Conservation (phyloP, 2,329 filamentous ascomycete genomes). For the Paraphaeosphaeria sporulosa region DNA sequence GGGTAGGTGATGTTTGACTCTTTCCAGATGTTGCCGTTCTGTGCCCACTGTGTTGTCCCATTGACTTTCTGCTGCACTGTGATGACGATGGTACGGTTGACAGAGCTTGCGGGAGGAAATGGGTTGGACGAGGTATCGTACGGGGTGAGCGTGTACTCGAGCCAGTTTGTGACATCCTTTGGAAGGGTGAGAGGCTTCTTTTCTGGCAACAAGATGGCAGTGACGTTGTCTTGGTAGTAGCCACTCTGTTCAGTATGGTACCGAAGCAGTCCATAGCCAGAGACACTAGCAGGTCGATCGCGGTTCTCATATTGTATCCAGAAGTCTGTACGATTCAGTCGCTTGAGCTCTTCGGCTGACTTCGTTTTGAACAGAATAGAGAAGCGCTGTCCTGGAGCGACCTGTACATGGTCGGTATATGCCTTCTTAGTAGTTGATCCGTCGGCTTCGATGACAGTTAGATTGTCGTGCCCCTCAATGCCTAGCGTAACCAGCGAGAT, state of each 20-base stretch:
- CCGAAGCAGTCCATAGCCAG: constrained; percentile 59
- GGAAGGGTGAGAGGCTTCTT: constrained; percentile 39
- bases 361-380: constrained; percentile 65
- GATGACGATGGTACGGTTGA: constrained; percentile 45
- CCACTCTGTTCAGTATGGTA: constrained; percentile 42
- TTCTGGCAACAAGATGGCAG: constrained; percentile 18
- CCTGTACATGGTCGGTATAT: constrained; percentile 59
- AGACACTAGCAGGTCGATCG: constrained; percentile 56
- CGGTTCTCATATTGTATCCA: constrained; percentile 55
- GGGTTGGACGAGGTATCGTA: constrained; percentile 36
- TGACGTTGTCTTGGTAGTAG: constrained; percentile 12
- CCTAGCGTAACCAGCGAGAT: constrained; percentile 63
- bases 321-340: constrained; percentile 52
- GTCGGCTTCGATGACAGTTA: constrained; percentile 69
- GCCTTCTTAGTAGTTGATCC: constrained; percentile 59
- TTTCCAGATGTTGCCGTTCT: constrained; percentile 29
- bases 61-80: constrained; percentile 31
- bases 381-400: constrained; percentile 68
- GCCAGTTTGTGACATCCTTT: constrained; percentile 45
- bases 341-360: constrained; percentile 52
- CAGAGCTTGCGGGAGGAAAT: constrained; percentile 43
- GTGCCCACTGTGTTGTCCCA: constrained; percentile 30
- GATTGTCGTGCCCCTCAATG: constrained; percentile 63
- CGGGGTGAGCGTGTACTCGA: constrained; percentile 50
- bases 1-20: constrained; percentile 42